Percentiles rank a stretch among this genome's conserved stretches.
Evolutionary conservation across 169 alveolate genomes (phyloP).

Genomic region (Eimeria necatrix): DNA sequence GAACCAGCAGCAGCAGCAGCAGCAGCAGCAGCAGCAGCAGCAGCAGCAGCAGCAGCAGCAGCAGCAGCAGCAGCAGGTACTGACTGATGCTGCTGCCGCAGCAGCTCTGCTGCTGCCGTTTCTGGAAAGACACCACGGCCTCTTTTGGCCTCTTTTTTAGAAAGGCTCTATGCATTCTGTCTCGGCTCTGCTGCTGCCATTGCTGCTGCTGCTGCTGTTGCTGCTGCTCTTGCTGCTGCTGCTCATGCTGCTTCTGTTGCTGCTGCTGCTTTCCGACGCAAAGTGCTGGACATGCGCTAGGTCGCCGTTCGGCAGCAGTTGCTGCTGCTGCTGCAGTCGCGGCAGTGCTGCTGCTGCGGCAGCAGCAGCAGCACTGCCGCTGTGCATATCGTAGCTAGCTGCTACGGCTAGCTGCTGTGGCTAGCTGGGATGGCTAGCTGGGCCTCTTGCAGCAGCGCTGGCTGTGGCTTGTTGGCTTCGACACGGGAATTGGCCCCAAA

Average conservation of each 20-base stretch:
- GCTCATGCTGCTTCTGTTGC: not conserved
- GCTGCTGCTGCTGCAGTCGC: not conserved
- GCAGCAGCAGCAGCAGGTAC: not conserved
- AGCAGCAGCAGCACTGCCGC: constrained; percentile 9
- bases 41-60: constrained; percentile 35
- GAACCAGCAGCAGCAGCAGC: constrained; percentile 36
- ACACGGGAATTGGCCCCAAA: too few relatives aligned
- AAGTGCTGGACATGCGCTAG: not conserved
- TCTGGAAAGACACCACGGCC: too few relatives aligned
- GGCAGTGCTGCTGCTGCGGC: not conserved
- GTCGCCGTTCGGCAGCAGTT: not conserved
- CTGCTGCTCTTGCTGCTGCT: constrained; percentile 45
- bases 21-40: not conserved
- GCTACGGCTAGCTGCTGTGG: too few relatives aligned
- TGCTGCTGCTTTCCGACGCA: not conserved
- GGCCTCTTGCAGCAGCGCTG: too few relatives aligned
- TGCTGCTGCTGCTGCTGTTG: not conserved
- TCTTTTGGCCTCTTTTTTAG: too few relatives aligned
- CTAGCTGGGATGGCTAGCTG: too few relatives aligned
- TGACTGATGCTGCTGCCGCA: too few relatives aligned
- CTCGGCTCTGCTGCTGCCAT: not conserved
- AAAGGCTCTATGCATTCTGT: too few relatives aligned
- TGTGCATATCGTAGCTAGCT: not conserved
- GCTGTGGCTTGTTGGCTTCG: too few relatives aligned
- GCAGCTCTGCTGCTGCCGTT: too few relatives aligned